Percentiles rank a stretch among this genome's conserved stretches.
phyloP scores from a whole-genome alignment of 164 flowering plant genomes.

The Umbilicus rupestris region DNA sequence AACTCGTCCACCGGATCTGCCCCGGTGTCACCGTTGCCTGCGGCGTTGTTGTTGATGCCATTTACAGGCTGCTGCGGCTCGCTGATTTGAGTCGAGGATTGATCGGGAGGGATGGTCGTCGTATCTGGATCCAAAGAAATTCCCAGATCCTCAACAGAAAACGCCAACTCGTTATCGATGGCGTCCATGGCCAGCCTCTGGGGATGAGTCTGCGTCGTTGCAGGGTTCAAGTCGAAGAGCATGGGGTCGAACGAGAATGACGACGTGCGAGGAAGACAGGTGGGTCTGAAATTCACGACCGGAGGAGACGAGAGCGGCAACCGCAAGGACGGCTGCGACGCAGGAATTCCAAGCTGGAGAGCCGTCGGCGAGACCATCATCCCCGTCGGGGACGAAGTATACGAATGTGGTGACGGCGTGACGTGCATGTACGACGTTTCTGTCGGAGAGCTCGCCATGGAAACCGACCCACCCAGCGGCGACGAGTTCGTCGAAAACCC shows the following conservation, averaged over 20 bases:
- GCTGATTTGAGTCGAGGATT: not conserved
- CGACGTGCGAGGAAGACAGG: not conserved
- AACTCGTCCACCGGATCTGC: not conserved
- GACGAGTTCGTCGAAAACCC: not conserved
- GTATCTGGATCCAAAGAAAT: not conserved
- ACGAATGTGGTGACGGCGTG: not conserved
- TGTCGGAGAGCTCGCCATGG: not conserved
- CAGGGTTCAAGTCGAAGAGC: not conserved
- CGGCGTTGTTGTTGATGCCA: too few relatives aligned
- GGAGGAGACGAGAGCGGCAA: not conserved
- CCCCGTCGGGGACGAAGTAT: not conserved
- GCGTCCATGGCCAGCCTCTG: not conserved
- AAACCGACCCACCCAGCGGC: not conserved
- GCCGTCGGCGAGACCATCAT: not conserved
- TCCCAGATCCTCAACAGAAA: not conserved
- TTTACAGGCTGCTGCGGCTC: not conserved
- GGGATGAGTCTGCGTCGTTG: not conserved
- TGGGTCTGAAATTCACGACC: not conserved
- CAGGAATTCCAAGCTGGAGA: not conserved
- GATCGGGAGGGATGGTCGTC: not conserved
- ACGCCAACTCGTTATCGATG: not conserved
- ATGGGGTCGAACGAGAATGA: not conserved
- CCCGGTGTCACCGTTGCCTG: not conserved
- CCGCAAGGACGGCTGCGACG: not conserved
- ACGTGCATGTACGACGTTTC: not conserved